Evolutionary conservation across 164 flowering plant genomes (phyloP), one percentile per base, ranked within the genome.

Genomic region (Magnolia changhungtana): DNA sequence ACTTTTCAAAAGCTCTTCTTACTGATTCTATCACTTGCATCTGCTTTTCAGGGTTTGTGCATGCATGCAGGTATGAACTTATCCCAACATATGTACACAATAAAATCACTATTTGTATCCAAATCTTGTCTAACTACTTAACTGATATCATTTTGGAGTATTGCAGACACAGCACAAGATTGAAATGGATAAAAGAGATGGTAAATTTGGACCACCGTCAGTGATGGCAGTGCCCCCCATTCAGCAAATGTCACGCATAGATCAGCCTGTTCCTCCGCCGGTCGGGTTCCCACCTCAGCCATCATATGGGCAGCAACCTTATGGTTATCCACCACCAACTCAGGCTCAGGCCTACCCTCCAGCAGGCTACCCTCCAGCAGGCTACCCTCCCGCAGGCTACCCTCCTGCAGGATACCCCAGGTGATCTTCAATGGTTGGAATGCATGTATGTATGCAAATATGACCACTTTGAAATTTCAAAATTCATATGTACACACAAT

Each of bases 81-180:
- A 70, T 49, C 24, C 21, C 50, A 64, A 64, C 10, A n/a, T 29
- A 67, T 24, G 8, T 59, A 73, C 19, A 4, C 1, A 55, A 55
- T 55, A 11, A 3, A 55, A 11, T 55, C 61, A 11, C 58, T 49
- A 70, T 16, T n/a, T 70, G 23, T 68, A 13, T 24, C 18, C 16
- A 21, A 21, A 66, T 10, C 61, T 45, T 10, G 8, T 18, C 14
- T 68, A 4, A 16, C n/a, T 16, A 8, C n/a, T 29, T 71, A 9
- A 24, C 51, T 71, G 67, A 67, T 71, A 0, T 59, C 58, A 19
- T 67, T 64, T 1, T 68, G 76, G 77, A 63, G 24, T 37, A 29
- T 69, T 81, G 81, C 89, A 89, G 90, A 88, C 90, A 21, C 92
- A 88, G 37, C 92, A 89, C 85, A 89, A 89, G 82, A 37, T 88